Evolutionary conservation across 2,329 filamentous ascomycete species (phyloP).

Genomic region (Pseudocercospora pini-densiflorae): DNA sequence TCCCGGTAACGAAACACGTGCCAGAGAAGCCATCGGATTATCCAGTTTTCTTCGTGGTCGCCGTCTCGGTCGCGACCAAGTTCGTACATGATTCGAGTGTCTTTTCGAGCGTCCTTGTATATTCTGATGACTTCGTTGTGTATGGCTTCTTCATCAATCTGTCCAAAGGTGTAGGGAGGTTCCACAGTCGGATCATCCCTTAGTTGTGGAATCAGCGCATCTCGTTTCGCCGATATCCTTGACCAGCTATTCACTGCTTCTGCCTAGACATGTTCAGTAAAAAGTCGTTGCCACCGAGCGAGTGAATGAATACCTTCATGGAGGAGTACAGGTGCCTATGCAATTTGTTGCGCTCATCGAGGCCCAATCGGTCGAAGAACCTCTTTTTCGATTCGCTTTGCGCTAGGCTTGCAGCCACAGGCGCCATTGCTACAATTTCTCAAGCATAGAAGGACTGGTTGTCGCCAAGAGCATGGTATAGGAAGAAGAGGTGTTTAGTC

Average conservation of each 20-base stretch:
- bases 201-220: slow-evolving; percentile 23
- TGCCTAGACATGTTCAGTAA: slow-evolving; percentile 33
- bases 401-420: slow-evolving; percentile 35
- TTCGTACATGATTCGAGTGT: slow-evolving; percentile 47
- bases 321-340: slow-evolving; percentile 43
- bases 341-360: slow-evolving; percentile 42
- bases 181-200: slow-evolving; percentile 20
- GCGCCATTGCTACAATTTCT: slow-evolving; percentile 19
- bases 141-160: slow-evolving; percentile 51
- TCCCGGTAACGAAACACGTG: slow-evolving; percentile 24
- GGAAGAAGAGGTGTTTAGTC: background rate
- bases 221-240: slow-evolving; percentile 43
- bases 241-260: slow-evolving; percentile 47
- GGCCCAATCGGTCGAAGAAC: slow-evolving; percentile 46
- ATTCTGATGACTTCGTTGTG: slow-evolving; percentile 47
- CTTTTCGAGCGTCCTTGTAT: slow-evolving; percentile 40
- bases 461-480: slow-evolving; percentile 5
- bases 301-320: slow-evolving; percentile 43
- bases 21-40: slow-evolving; percentile 49
- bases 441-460: slow-evolving; percentile 11
- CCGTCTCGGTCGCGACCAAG: slow-evolving; percentile 43
- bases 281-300: background rate
- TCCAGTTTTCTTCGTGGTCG: slow-evolving; percentile 51
- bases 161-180: slow-evolving; percentile 43
- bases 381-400: slow-evolving; percentile 49